phyloP scores from a whole-genome alignment of 2,329 filamentous ascomycete species.

The Ophiostoma tasmaniense region DNA sequence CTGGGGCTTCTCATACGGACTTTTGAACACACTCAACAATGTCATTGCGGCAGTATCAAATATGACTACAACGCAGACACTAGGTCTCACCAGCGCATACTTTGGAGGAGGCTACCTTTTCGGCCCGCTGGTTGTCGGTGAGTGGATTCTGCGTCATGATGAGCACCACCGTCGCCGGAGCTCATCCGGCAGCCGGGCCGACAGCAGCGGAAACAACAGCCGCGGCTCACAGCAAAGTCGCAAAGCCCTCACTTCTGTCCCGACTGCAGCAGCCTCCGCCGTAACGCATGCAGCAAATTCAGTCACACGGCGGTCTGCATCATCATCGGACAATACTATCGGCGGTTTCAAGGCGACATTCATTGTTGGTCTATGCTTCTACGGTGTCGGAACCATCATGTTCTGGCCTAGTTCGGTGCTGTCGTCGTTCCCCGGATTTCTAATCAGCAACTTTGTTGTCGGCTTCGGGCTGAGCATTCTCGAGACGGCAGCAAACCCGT shows the following conservation, averaged over 20 bases:
- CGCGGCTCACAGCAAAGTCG: not conserved
- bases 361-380: slow-evolving; percentile 66
- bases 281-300: slow-evolving; percentile 2
- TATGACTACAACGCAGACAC: slow-evolving; percentile 52
- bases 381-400: slow-evolving; percentile 69
- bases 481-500: slow-evolving; percentile 75
- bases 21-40: slow-evolving; percentile 72
- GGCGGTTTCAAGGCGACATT: slow-evolving; percentile 73
- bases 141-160: slow-evolving; percentile 61
- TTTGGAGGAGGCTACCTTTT: slow-evolving; percentile 63
- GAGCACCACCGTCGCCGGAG: slow-evolving; percentile 43
- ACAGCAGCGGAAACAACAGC: not conserved
- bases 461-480: slow-evolving; percentile 68
- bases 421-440: slow-evolving; percentile 67
- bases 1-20: slow-evolving; percentile 80
- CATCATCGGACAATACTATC: slow-evolving; percentile 34
- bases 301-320: not conserved
- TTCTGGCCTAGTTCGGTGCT: slow-evolving; percentile 77
- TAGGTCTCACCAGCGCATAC: slow-evolving; percentile 62
- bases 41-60: slow-evolving; percentile 55
- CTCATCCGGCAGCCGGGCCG: slow-evolving; percentile 21
- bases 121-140: slow-evolving; percentile 60
- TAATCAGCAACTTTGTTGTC: slow-evolving; percentile 64
- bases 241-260: not conserved
- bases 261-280: not conserved